These are phyloP conservation scores for Candida vaughaniae DNA, from an alignment of 805 yeast genomes.

Conservation along the genomic window DNA sequence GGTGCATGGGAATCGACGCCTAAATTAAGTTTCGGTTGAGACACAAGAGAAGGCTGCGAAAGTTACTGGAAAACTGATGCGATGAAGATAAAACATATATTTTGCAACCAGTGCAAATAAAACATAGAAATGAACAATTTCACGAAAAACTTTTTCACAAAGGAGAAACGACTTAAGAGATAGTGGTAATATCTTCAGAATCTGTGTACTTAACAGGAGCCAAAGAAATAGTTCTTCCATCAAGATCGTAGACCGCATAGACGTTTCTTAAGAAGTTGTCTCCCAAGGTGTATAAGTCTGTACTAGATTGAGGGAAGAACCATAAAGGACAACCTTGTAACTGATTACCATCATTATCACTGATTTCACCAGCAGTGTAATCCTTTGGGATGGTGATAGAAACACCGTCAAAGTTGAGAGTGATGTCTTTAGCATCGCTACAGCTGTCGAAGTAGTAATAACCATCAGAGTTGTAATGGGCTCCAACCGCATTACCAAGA, in stretches of 20 bases:
- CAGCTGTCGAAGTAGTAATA: slow-evolving; percentile 7
- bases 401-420: slow-evolving; percentile 11
- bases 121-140: no score
- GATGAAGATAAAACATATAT: no score
- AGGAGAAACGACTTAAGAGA: no score
- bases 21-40: no score
- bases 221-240: slow-evolving; percentile 52
- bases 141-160: no score
- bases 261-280: slow-evolving; percentile 63
- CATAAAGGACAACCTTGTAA: no score
- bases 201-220: slow-evolving; percentile 33
- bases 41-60: no score
- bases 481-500: slow-evolving; percentile 40
- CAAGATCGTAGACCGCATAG: slow-evolving; percentile 64
- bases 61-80: no score
- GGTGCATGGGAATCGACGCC: no score
- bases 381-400: slow-evolving; percentile 9
- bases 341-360: no score
- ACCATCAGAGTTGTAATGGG: slow-evolving; percentile 16
- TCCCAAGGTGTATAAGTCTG: slow-evolving; percentile 41
- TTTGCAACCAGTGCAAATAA: no score
- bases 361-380: not conserved
- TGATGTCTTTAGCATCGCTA: slow-evolving; percentile 2
- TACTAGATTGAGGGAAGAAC: not conserved
- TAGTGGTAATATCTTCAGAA: slow-evolving; percentile 29